Evolutionary conservation across 495 filamentous ascomycete species (phyloP), one percentile per base, ranked within the genome.

Genomic region (Extremus antarcticus): DNA sequence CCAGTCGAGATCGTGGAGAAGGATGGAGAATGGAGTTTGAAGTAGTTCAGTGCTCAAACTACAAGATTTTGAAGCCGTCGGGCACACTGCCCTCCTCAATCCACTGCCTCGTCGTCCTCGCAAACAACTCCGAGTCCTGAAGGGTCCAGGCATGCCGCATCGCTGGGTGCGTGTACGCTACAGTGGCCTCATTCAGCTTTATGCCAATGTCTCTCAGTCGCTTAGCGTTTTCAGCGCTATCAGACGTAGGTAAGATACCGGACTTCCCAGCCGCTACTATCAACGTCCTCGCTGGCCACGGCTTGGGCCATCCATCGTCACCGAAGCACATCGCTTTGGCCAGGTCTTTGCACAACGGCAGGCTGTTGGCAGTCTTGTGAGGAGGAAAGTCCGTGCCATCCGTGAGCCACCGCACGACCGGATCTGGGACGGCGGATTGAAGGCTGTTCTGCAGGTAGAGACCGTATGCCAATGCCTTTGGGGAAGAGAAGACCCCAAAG

Each of bases 1-100:
- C 76, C 84, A 51, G 80, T 96, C 16, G 80, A 77, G 64, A 90
- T 96, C 66, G 74, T 79, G 43, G 71, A 71, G 48, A 74, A 74
- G 49, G 78, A 76, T 51, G 86, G 78, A 0, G 66, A 72, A 35
- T 90, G 87, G 85, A 80, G 76, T 56, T 68, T 92, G 61, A 79
- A 84, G 58, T 94, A 56, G 43, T 9, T 17, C 19, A 45, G 8
- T 13, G 7, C 29, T 4, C 29, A 35, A 35, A 13, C 29, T 35
- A 35, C 29, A 35, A 13, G 4, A 35, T 35, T 21, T 58, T 43
- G 43, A 61, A 57, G 7, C 51, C 58, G 4, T 52, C 45, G 4
- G 58, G 58, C 48, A 61, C n/a, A 7, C 19, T 11, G 25, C 23
- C 10, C 11, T 45, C 22, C 21, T 61, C 58, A 50, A 61, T 38